Conservation (phyloP, 805 yeast genomes). For the Monosporozyma servazzii region DNA sequence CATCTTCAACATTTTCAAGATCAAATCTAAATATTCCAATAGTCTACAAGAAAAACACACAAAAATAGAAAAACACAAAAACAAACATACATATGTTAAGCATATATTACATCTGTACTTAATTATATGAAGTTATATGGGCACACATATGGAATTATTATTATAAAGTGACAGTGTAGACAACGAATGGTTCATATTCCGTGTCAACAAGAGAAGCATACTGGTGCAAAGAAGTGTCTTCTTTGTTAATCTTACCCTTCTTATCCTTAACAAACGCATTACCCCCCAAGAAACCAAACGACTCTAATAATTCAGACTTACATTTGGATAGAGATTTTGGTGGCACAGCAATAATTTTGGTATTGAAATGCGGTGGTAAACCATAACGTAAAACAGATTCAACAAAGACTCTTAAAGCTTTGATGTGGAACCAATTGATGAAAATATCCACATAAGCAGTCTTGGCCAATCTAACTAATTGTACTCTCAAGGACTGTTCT, state of each 20-base stretch:
- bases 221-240: conserved; percentile 64
- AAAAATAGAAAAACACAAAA: not conserved
- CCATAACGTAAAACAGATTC: conserved; percentile 95
- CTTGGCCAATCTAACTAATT: conserved; percentile 70
- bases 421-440: conserved; percentile 83
- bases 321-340: conserved; percentile 43
- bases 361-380: conserved; percentile 82
- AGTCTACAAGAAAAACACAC: not conserved
- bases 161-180: conserved; percentile 41
- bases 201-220: conserved; percentile 89
- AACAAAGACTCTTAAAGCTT: conserved; percentile 77
- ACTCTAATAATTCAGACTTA: conserved; percentile 57
- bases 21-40: not conserved
- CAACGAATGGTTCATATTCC: conserved; percentile 92
- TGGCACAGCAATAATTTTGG: conserved; percentile 40
- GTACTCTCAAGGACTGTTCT: conserved; percentile 66
- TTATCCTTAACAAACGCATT: conserved; percentile 68
- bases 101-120: not conserved
- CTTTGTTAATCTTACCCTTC: conserved; percentile 49
- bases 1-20: not conserved
- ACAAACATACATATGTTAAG: not conserved
- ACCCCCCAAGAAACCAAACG: conserved; percentile 88
- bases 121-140: not conserved
- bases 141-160: not conserved
- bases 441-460: conserved; percentile 86